Base-by-base conservation (phyloP, 169 alveolate species). In the Babesia caballi region DNA sequence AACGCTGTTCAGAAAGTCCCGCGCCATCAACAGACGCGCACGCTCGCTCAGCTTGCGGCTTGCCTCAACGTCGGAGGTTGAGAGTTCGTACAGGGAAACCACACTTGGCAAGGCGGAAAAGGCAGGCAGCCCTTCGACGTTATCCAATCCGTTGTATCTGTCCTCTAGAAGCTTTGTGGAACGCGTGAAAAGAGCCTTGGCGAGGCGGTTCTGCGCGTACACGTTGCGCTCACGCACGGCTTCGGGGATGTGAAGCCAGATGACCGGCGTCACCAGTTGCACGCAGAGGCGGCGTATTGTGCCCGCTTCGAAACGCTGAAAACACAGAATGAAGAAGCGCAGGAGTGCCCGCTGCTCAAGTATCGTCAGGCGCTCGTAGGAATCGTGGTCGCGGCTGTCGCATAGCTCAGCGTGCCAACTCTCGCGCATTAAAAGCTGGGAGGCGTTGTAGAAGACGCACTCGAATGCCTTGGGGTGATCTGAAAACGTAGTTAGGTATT, bases 331-430 rank as follows among this genome's bases (percentile, higher is more conserved):
- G 21, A 81, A 59, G 73, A 81, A 81, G 23, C 88, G 38, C 27
- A 81, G 46, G 67, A 81, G 50, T 21, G 74, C 88, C 35, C 88
- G 76, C 56, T 63, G 84, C 32, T 81, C 88, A 36, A 81, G 80
- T 2, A 81, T 32, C 14, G 80, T 72, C 21, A 70, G 42, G 23
- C 87, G 53, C 21, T 47, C 65, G 30, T 7, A 19, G 21, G 28
- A 17, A n/a, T 33, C 61, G 23, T 19, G 25, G 15, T 78, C 87
- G 4, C 87, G 66, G 42, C 28, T 11, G 41, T 78, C 87, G 60
- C 87, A 78, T 30, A 78, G 38, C 27, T 68, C 87, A 6, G 59
- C 44, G 11, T 35, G 63, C 87, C 87, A 78, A 30, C 72, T 58
- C 74, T 78, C 87, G 23, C 68, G 49, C 87, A 78, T 78, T 42